These are phyloP conservation scores for Tanacetum coccineum DNA, from an alignment of 129 eudicot genomes.

Conservation along the genomic window DNA sequence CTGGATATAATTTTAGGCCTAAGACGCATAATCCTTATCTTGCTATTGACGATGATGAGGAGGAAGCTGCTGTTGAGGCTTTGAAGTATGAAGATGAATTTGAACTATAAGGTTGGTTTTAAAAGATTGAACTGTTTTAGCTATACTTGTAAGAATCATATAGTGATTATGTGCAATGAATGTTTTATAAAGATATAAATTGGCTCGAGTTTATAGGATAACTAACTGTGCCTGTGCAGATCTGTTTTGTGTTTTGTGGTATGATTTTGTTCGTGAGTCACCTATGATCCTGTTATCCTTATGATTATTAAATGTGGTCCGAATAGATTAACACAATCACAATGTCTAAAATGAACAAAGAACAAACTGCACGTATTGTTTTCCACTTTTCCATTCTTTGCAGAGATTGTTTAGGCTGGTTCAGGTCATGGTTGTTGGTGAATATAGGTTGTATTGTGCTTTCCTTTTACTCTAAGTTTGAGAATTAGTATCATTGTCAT, in stretches of 20 bases:
- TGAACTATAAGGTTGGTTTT: conserved; percentile 35
- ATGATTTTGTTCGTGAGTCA: not conserved
- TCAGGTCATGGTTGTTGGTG: not conserved
- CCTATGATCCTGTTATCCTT: not conserved
- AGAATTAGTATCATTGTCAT: too few relatives aligned
- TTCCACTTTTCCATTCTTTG: not conserved
- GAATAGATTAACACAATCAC: not conserved
- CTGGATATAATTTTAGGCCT: conserved; percentile 59
- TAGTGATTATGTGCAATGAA: conserved; percentile 13
- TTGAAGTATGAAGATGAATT: conserved; percentile 55
- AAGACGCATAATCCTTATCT: conserved; percentile 51
- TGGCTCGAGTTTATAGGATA: too few relatives aligned
- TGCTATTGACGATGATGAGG: conserved; percentile 61
- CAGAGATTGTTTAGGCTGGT: not conserved
- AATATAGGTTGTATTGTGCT: not conserved
- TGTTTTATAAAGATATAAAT: too few relatives aligned
- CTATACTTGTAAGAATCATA: conserved; percentile 14
- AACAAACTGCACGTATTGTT: not conserved
- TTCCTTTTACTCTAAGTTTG: too few relatives aligned
- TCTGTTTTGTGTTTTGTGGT: conserved; percentile 6
- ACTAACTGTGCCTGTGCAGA: not conserved
- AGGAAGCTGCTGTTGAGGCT: conserved; percentile 56
- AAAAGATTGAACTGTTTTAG: conserved; percentile 1
- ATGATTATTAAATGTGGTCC: conserved; percentile 10
- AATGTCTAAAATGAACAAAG: not conserved